Base-by-base conservation (phyloP, 257 asterid species). In the Fraxinus pennsylvanica region DNA sequence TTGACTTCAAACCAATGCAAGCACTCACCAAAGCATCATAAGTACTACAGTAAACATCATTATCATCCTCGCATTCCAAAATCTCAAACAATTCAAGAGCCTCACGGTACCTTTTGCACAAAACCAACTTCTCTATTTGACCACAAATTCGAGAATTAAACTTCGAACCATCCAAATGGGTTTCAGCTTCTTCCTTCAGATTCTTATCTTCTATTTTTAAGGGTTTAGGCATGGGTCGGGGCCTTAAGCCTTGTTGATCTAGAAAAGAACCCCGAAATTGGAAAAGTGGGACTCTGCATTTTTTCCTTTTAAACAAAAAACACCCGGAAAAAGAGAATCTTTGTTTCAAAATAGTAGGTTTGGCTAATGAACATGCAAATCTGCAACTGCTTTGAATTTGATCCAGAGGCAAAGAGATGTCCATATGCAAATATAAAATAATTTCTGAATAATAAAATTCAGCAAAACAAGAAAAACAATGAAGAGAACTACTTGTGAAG, bases 1-100 rank as follows among this genome's bases (percentile, higher is more conserved):
- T 84, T 32, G 97, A 91, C 65, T 82, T 85, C 88, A 88, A 72
- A 15, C 90, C 92, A 76, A 94, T 87, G 76, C 97, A 92, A 65
- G 95, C 95, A 57, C 85, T 84, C 61, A 91, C 78, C 90, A 92
- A 72, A 13, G 96, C 92, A 80, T 92, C 95, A 76, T 89, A 94
- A 36, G 97, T 92, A 74, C 81, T 86, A 19, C 9, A 66, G 30
- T 78, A 79, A 77, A 91, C 75, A 71, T 68, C 86, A 80, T 54
- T 25, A 45, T 65, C 86, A 15, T 54, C 80, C 80, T 80, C 87
- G 66, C 85, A 81, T 66, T 86, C 93, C 87, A 92, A 82, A 80
- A 92, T 83, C 81, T 94, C 97, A 81, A 94, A 91, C 85, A 90
- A 67, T 74, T 92, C 97, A 36, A 94, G 90, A 63, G 95, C 98